phyloP scores from a whole-genome alignment of 192 early-diverging fungal species.

The Backusella australiensis region DNA sequence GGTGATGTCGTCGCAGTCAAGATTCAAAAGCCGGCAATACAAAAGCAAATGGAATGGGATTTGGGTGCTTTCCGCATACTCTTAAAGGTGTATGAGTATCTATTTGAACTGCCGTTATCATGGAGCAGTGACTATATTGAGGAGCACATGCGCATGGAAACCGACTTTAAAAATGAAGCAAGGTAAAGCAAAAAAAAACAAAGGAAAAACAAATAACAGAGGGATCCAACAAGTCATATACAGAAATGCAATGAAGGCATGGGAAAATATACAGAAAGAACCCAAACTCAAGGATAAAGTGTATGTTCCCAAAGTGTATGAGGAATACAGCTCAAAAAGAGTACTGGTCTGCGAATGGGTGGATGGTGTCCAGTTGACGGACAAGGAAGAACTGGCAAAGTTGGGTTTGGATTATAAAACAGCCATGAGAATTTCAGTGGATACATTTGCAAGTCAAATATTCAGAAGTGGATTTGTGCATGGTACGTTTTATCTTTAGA shows the following conservation, averaged over 20 bases:
- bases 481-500: slow-evolving; percentile 35
- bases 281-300: slow-evolving; percentile 45
- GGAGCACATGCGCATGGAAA: slow-evolving; percentile 75
- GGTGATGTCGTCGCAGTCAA: slow-evolving; percentile 84
- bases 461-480: slow-evolving; percentile 87
- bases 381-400: slow-evolving; percentile 47
- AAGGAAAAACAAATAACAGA: background rate
- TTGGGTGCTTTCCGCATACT: slow-evolving; percentile 67
- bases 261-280: slow-evolving; percentile 50
- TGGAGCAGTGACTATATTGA: slow-evolving; percentile 78
- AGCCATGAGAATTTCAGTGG: slow-evolving; percentile 72
- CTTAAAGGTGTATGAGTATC: slow-evolving; percentile 59
- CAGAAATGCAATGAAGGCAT: slow-evolving; percentile 68
- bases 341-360: slow-evolving; percentile 91
- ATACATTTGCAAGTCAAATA: slow-evolving; percentile 85
- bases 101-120: slow-evolving; percentile 82
- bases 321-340: slow-evolving; percentile 63
- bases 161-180: slow-evolving; percentile 88
- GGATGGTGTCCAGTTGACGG: slow-evolving; percentile 72
- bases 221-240: background rate
- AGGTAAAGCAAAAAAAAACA: slow-evolving; percentile 17
- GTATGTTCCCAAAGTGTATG: slow-evolving; percentile 78
- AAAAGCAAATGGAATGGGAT: slow-evolving; percentile 82
- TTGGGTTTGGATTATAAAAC: slow-evolving; percentile 36
- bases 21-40: slow-evolving; percentile 90